Conservation (phyloP, 2,329 filamentous ascomycete genomes). For the Aphanocladium album region DNA sequence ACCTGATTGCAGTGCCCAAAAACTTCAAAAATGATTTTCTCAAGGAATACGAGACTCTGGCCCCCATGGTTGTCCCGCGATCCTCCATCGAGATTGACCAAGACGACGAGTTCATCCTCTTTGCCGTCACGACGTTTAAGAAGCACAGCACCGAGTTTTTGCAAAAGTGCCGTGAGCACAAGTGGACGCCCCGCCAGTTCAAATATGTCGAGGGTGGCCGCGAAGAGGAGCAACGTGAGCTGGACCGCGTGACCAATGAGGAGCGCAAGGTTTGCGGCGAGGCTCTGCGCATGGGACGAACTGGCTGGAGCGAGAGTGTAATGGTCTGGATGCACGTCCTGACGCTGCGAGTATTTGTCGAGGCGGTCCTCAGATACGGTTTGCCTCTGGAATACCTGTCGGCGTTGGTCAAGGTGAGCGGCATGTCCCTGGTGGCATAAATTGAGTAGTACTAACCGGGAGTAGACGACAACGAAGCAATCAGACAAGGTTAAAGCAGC, state of each 20-base stretch:
- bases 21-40: slow-evolving; percentile 82
- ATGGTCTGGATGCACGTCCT: slow-evolving; percentile 96
- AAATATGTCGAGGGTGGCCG: slow-evolving; percentile 86
- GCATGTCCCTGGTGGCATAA: neutral
- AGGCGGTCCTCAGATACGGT: slow-evolving; percentile 95
- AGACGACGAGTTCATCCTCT: slow-evolving; percentile 87
- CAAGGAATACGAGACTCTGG: slow-evolving; percentile 79
- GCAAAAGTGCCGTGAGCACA: slow-evolving; percentile 85
- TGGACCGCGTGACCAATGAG: slow-evolving; percentile 75
- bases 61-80: slow-evolving; percentile 89
- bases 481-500: slow-evolving; percentile 73
- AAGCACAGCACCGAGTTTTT: slow-evolving; percentile 84
- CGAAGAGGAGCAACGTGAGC: slow-evolving; percentile 83
- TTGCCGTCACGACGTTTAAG: slow-evolving; percentile 88
- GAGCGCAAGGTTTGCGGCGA: slow-evolving; percentile 92
- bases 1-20: slow-evolving; percentile 82
- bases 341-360: slow-evolving; percentile 88
- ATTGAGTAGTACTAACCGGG: neutral
- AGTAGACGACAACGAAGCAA: slow-evolving; percentile 74
- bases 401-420: slow-evolving; percentile 73
- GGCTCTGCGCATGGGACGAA: slow-evolving; percentile 77
- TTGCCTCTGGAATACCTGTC: slow-evolving; percentile 85
- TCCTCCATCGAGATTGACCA: slow-evolving; percentile 74
- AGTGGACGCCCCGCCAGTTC: slow-evolving; percentile 93
- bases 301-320: slow-evolving; percentile 92